Base-by-base conservation (phyloP, 2,329 filamentous ascomycete genomes). In the Botrytis paeoniae region DNA sequence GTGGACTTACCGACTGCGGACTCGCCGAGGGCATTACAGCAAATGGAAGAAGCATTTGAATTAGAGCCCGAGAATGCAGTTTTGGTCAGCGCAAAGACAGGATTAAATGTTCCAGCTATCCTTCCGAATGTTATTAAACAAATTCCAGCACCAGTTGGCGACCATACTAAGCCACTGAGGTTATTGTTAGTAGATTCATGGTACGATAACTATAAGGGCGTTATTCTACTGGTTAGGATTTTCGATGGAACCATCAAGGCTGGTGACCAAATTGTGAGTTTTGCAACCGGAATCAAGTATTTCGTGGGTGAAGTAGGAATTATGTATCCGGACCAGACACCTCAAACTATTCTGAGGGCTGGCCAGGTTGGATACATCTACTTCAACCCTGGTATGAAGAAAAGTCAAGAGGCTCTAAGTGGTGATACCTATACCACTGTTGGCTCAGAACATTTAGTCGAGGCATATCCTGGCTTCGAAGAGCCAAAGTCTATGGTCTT, bases 401-500 rank as follows among this genome's bases (percentile, higher is more conserved):
- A 89, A 77, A 97, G 95, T 73, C 92, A 97, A 81, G 96, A 99
- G 80, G 95, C 96, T 68, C 97, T 98, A 82, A 91, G 98, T 41
- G 96, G 96, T 69, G 96, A 99, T 80, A 99, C 96, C 0, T 97
- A 94, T 79, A 98, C 96, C 0, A 92, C 89, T 2, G 87, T 94
- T 4, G 94, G 93, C 3, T 89, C 85, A 35, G 93, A 97, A 83
- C 88, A 89, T 73, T 80, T 87, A 0, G 94, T 99, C 3, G 87
- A 95, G 81, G 90, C 93, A 20, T 91, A 95, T 71, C 94, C 94
- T 0, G 96, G 95, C 3, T 99, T 99, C 75, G 95, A 97, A 80
- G 96, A 99, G 82, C 95, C 96, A 1, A 97, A 99, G 82, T 92
- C 95, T 9, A 99, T 99, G 96, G 96, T 99, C 7, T 99, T 99